Evolutionary conservation across 768 basidiomycete genomes (phyloP).

Genomic region (Boletus sp.): DNA sequence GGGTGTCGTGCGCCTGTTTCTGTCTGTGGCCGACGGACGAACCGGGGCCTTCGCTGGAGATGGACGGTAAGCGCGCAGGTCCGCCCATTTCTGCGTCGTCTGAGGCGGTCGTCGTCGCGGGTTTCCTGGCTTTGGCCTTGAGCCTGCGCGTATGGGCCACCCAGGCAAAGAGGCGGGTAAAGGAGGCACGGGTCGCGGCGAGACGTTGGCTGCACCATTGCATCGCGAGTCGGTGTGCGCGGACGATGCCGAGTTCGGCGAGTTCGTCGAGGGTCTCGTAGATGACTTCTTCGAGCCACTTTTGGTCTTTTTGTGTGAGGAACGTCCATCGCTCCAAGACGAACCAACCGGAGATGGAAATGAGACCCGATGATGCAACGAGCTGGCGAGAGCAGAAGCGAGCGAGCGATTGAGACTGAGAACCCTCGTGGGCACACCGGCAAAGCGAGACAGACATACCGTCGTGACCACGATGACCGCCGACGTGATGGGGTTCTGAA

Average conservation of each 20-base stretch:
- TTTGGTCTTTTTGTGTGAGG: conserved; percentile 40
- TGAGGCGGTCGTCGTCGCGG: not conserved
- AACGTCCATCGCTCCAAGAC: conserved; percentile 47
- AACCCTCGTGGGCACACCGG: not conserved
- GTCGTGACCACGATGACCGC: conserved; percentile 73
- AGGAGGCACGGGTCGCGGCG: not conserved
- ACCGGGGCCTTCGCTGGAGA: conserved; percentile 4
- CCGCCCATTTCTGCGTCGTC: not conserved
- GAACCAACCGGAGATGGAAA: conserved; percentile 52
- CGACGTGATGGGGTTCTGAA: conserved; percentile 55
- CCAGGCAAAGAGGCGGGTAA: conserved; percentile 13
- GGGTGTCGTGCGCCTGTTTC: conserved; percentile 1
- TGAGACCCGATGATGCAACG: conserved; percentile 36
- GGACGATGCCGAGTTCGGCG: conserved; percentile 21
- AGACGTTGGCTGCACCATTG: conserved; percentile 23
- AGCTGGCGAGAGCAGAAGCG: conserved; percentile 11
- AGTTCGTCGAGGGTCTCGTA: conserved; percentile 21
- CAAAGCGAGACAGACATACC: conserved; percentile 15
- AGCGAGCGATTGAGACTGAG: not conserved
- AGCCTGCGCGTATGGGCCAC: conserved; percentile 5
- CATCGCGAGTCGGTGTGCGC: conserved; percentile 21
- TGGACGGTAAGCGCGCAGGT: not conserved
- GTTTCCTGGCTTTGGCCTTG: not conserved
- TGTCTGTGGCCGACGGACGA: not conserved
- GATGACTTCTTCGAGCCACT: conserved; percentile 44